These are phyloP conservation scores for Trichoderma semiorbis DNA, from an alignment of 2,329 filamentous ascomycete species.

Conservation along the genomic window DNA sequence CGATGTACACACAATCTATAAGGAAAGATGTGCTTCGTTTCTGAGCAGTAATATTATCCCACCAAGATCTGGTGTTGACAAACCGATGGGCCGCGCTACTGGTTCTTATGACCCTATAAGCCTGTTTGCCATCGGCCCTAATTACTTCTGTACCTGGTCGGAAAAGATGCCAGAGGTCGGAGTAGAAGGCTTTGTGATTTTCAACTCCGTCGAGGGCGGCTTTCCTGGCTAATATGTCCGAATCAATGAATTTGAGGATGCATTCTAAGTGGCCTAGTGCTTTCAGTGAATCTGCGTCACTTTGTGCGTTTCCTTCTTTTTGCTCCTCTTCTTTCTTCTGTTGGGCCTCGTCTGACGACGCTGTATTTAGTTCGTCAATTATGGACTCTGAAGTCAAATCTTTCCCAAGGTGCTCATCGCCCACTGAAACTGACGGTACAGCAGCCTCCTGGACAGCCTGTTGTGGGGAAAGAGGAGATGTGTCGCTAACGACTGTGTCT, in stretches of 20 bases:
- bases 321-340: background rate
- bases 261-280: background rate
- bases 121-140: slow-evolving; percentile 20
- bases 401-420: background rate
- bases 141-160: slow-evolving; percentile 26
- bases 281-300: background rate
- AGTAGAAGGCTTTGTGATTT: slow-evolving; percentile 17
- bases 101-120: slow-evolving; percentile 25
- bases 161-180: slow-evolving; percentile 30
- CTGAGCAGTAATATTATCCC: background rate
- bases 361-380: background rate
- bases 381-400: background rate
- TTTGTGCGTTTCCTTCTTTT: background rate
- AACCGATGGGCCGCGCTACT: slow-evolving; percentile 1
- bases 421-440: background rate
- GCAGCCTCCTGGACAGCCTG: background rate
- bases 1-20: slow-evolving; percentile 25
- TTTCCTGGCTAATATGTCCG: background rate
- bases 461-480: background rate
- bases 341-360: background rate
- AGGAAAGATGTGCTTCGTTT: slow-evolving; percentile 1
- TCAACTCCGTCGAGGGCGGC: background rate
- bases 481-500: background rate
- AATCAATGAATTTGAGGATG: slow-evolving; percentile 9
- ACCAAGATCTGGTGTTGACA: background rate